phyloP scores from a whole-genome alignment of 176 grass and related monocot species.

The Luzula sylvatica region DNA sequence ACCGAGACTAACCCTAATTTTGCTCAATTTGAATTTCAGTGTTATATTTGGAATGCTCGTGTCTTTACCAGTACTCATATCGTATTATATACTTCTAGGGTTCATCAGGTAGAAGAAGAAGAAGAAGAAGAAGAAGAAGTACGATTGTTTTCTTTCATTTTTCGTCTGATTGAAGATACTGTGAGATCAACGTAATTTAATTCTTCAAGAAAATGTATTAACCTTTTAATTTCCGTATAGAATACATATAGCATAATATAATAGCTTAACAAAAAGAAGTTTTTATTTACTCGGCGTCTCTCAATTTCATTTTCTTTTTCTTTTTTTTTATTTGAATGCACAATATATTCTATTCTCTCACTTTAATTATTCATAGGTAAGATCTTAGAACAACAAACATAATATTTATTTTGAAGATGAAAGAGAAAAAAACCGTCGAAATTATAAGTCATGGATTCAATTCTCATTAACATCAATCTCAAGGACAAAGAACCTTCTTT shows the following conservation, averaged over 20 bases:
- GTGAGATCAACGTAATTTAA: slow-evolving; percentile 21
- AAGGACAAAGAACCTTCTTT: no score
- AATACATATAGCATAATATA: slow-evolving; percentile 24
- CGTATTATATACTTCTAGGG: slow-evolving; percentile 61
- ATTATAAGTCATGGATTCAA: no score
- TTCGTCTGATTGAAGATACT: slow-evolving; percentile 20
- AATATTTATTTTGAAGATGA: no score
- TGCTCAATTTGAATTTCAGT: slow-evolving; percentile 40
- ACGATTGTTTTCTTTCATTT: slow-evolving; percentile 4
- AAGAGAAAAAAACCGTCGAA: no score
- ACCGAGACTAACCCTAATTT: slow-evolving; percentile 19
- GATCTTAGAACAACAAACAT: not conserved
- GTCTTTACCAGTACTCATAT: slow-evolving; percentile 61
- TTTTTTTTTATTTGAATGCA: not conserved
- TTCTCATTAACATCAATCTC: no score
- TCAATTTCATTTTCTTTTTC: not conserved
- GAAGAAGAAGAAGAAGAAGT: no score
- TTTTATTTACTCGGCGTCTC: not conserved
- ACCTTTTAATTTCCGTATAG: slow-evolving; percentile 26
- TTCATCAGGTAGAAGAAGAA: slow-evolving; percentile 40
- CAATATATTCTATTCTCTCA: not conserved
- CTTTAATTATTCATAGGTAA: slow-evolving; percentile 1
- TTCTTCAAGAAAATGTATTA: slow-evolving; percentile 24
- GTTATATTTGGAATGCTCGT: slow-evolving; percentile 89
- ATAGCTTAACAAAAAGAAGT: slow-evolving; percentile 26